Evolutionary conservation across 495 filamentous ascomycete genomes (phyloP).

Genomic region (Xylaria bambusicola): DNA sequence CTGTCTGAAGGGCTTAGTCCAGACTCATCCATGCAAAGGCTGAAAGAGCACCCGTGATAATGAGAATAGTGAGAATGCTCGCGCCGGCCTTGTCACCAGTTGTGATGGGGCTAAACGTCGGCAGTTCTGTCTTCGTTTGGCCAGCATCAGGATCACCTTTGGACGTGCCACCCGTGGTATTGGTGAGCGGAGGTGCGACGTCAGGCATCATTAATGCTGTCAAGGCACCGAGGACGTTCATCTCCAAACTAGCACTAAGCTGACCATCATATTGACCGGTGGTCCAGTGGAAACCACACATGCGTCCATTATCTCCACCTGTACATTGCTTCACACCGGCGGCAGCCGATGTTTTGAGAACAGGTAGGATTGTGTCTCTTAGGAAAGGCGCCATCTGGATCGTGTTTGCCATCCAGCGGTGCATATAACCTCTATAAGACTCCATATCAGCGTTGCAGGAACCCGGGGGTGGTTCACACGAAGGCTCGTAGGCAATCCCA

Average conservation of each 20-base stretch:
- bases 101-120: constrained; percentile 45
- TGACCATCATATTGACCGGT: constrained; percentile 51
- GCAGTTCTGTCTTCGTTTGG: constrained; percentile 25
- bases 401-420: constrained; percentile 65
- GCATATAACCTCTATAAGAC: constrained; percentile 69
- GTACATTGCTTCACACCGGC: constrained; percentile 64
- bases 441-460: constrained; percentile 65
- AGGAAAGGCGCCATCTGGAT: constrained; percentile 54
- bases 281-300: constrained; percentile 66
- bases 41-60: constrained; percentile 40
- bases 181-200: constrained; percentile 51
- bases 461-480: constrained; percentile 53
- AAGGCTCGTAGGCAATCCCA: constrained; percentile 52
- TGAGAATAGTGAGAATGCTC: constrained; percentile 59
- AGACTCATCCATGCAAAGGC: constrained; percentile 53
- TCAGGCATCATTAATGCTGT: constrained; percentile 30
- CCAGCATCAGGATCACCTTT: constrained; percentile 63
- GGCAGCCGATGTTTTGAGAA: constrained; percentile 54
- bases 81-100: constrained; percentile 67
- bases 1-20: constrained; percentile 20
- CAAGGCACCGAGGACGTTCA: constrained; percentile 43
- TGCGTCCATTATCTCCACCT: constrained; percentile 50
- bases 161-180: constrained; percentile 63
- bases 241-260: constrained; percentile 56
- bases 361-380: constrained; percentile 43